phyloP scores from a whole-genome alignment of 2,329 filamentous ascomycete species.

The Didymella segeticola region DNA sequence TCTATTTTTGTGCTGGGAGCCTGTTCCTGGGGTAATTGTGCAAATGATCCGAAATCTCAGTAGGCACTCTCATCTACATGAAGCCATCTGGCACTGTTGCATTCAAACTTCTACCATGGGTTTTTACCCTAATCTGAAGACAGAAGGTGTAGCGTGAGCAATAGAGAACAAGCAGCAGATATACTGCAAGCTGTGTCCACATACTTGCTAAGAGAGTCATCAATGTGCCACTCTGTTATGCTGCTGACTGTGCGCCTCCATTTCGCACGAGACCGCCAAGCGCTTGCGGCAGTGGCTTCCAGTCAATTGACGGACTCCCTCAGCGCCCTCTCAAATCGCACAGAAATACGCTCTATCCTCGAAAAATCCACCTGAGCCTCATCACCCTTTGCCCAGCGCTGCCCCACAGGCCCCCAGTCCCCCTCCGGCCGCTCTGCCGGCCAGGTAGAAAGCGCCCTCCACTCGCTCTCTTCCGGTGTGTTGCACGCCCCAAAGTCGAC shows the following conservation, averaged over 20 bases:
- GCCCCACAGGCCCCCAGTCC: not conserved
- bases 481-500: slow-evolving; percentile 2
- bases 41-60: not conserved
- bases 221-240: not conserved
- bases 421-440: slow-evolving; percentile 3
- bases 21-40: not conserved
- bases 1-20: not conserved
- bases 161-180: slow-evolving; percentile 1
- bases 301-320: too few relatives aligned
- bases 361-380: slow-evolving; percentile 1
- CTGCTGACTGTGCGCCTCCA: not conserved
- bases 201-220: slow-evolving; percentile 1
- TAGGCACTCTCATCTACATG: not conserved
- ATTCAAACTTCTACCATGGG: slow-evolving; percentile 2
- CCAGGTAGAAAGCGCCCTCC: slow-evolving; percentile 6
- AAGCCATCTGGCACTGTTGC: slow-evolving; percentile 1
- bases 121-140: slow-evolving; percentile 1
- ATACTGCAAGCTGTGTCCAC: slow-evolving; percentile 1
- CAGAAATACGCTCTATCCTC: slow-evolving; percentile 1
- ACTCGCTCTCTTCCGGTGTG: slow-evolving; percentile 1
- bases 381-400: not conserved
- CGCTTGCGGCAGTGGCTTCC: slow-evolving; percentile 1
- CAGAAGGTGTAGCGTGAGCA: slow-evolving; percentile 1
- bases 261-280: not conserved
- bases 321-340: slow-evolving; percentile 5